phyloP scores from a whole-genome alignment of 805 yeast species.

The Clavispora carvajalis region DNA sequence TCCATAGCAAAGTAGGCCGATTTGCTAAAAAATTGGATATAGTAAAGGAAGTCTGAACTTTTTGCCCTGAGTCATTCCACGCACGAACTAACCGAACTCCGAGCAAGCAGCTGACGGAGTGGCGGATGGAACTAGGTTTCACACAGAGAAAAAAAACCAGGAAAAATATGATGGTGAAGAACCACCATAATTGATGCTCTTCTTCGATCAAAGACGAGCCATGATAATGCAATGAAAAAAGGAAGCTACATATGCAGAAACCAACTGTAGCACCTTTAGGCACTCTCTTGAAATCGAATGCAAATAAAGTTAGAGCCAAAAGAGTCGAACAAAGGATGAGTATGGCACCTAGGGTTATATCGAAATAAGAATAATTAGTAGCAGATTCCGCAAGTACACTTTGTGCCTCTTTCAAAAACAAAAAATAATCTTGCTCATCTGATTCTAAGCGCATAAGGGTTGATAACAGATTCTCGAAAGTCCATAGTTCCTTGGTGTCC shows the following conservation, averaged over 20 bases:
- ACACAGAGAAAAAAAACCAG: conserved; percentile 7
- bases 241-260: conserved; percentile 33
- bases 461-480: not conserved
- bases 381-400: conserved; percentile 51
- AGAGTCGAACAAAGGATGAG: conserved; percentile 7
- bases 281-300: not conserved
- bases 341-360: conserved; percentile 32
- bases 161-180: conserved; percentile 18
- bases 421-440: conserved; percentile 14
- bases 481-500: not conserved
- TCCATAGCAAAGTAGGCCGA: conserved; percentile 41
- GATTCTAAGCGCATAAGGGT: not conserved
- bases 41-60: conserved; percentile 41
- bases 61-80: conserved; percentile 92
- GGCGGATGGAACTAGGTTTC: conserved; percentile 1
- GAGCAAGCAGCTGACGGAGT: conserved; percentile 15
- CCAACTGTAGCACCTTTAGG: not conserved
- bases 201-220: conserved; percentile 80
- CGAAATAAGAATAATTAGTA: conserved; percentile 61
- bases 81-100: conserved; percentile 60
- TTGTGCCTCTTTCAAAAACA: conserved; percentile 45
- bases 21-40: conserved; percentile 39
- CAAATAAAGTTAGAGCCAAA: not conserved
- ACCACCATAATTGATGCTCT: conserved; percentile 97
- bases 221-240: conserved; percentile 68